These are phyloP conservation scores for Dendrobium catenatum DNA, from an alignment of 106 monocot genomes.

Conservation along the genomic window DNA sequence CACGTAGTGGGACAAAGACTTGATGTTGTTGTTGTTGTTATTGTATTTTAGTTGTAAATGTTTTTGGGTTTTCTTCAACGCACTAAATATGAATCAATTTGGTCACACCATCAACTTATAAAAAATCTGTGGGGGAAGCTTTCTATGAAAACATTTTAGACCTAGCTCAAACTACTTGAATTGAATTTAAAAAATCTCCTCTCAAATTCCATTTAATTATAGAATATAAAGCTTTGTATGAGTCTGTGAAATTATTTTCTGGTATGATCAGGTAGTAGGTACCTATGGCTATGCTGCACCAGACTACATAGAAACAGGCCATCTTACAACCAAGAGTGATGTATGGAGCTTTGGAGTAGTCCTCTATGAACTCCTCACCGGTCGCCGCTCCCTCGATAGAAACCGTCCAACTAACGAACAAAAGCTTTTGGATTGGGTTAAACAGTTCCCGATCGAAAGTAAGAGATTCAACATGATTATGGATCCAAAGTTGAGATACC, in stretches of 20 bases:
- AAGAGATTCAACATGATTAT: constrained; percentile 32
- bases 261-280: constrained; percentile 23
- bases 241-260: background rate
- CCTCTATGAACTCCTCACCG: constrained; percentile 38
- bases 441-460: constrained; percentile 23
- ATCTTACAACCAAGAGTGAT: constrained; percentile 33
- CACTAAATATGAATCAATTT: too few relatives aligned
- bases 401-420: constrained; percentile 25
- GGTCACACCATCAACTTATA: too few relatives aligned
- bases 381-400: constrained; percentile 24
- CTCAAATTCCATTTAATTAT: too few relatives aligned
- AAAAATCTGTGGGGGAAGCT: too few relatives aligned
- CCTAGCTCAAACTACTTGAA: too few relatives aligned
- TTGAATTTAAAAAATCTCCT: too few relatives aligned
- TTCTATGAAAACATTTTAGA: too few relatives aligned
- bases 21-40: too few relatives aligned
- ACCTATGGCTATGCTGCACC: constrained; percentile 42
- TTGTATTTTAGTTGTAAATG: too few relatives aligned
- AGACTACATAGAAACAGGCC: constrained; percentile 40
- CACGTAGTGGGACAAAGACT: too few relatives aligned
- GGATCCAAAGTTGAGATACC: constrained; percentile 26
- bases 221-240: too few relatives aligned
- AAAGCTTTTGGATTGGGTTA: constrained; percentile 40
- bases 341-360: constrained; percentile 42
- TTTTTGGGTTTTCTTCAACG: too few relatives aligned